Evolutionary conservation across 805 yeast species (phyloP).

Genomic region (Zygosaccharomyces pseudorouxii): DNA sequence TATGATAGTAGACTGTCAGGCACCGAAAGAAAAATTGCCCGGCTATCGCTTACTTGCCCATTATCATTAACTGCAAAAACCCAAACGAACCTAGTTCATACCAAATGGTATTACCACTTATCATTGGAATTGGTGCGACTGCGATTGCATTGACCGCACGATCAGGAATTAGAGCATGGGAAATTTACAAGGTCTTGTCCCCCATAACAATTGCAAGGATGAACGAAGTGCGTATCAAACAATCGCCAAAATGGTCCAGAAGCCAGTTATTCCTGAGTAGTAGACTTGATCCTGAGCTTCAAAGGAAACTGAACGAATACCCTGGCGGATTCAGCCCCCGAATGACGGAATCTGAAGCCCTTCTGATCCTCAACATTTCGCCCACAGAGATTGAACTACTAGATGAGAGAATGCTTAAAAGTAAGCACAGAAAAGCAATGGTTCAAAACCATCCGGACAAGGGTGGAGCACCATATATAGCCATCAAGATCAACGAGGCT

Average conservation of each 20-base stretch:
- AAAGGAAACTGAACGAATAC: slow-evolving; percentile 29
- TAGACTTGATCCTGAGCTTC: slow-evolving; percentile 13
- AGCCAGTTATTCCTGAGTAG: slow-evolving; percentile 18
- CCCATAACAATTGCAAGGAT: slow-evolving; percentile 29
- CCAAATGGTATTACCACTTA: slow-evolving; percentile 32
- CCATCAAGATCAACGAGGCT: slow-evolving; percentile 91
- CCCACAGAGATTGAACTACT: slow-evolving; percentile 51
- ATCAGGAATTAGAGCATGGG: slow-evolving; percentile 33
- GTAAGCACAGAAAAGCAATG: slow-evolving; percentile 79
- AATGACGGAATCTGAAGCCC: slow-evolving; percentile 70
- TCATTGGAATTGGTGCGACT: slow-evolving; percentile 31
- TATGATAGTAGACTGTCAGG: too few relatives aligned
- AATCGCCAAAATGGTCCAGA: slow-evolving; percentile 7
- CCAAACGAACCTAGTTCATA: background rate
- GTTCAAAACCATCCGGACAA: slow-evolving; percentile 89
- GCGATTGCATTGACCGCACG: slow-evolving; percentile 24
- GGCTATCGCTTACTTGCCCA: background rate
- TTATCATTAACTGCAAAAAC: background rate
- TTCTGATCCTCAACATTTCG: slow-evolving; percentile 56
- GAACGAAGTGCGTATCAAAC: slow-evolving; percentile 23
- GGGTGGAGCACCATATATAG: slow-evolving; percentile 87
- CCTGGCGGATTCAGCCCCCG: slow-evolving; percentile 60
- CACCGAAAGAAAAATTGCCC: background rate
- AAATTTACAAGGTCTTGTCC: slow-evolving; percentile 24
- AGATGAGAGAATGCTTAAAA: slow-evolving; percentile 53